A percentile compares a stretch with the other conserved stretches of the same genome.
Conservation (phyloP, 2,329 filamentous ascomycete genomes). For the Arthrobotrys pseudoclavata region DNA sequence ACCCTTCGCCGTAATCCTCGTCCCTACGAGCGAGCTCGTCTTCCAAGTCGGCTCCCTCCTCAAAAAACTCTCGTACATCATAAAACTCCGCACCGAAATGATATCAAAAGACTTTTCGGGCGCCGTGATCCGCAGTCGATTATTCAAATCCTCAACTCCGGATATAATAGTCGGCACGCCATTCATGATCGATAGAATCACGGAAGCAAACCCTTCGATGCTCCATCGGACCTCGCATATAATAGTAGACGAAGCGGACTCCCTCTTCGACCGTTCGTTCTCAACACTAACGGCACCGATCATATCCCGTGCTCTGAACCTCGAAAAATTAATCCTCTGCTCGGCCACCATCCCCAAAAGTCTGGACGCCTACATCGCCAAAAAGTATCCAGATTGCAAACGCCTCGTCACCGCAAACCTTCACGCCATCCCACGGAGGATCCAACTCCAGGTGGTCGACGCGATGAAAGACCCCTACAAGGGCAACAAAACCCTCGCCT, state of each 20-base stretch:
- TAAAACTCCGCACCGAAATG: slow-evolving; percentile 87
- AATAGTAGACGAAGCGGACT: slow-evolving; percentile 95
- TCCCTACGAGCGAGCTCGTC: slow-evolving; percentile 93
- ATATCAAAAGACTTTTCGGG: slow-evolving; percentile 83
- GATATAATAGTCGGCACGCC: slow-evolving; percentile 73
- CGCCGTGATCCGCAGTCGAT: slow-evolving; percentile 82
- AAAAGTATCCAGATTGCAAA: slow-evolving; percentile 83
- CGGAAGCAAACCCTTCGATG: slow-evolving; percentile 89
- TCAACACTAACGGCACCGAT: slow-evolving; percentile 84
- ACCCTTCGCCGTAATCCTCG: slow-evolving; percentile 85
- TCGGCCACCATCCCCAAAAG: slow-evolving; percentile 94
- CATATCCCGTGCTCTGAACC: slow-evolving; percentile 81
- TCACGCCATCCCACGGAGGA: slow-evolving; percentile 92
- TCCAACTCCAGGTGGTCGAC: slow-evolving; percentile 93
- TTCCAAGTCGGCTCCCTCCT: slow-evolving; percentile 84
- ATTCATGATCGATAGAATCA: slow-evolving; percentile 88
- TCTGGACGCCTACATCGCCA: slow-evolving; percentile 85
- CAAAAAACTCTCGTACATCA: slow-evolving; percentile 84
- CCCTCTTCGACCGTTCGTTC: slow-evolving; percentile 93
- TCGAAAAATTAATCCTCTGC: slow-evolving; percentile 90
- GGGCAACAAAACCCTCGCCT: slow-evolving; percentile 92
- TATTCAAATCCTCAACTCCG: slow-evolving; percentile 78
- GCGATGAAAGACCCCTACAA: slow-evolving; percentile 92
- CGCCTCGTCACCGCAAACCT: slow-evolving; percentile 95
- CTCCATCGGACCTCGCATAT: slow-evolving; percentile 91